Conservation (phyloP, 176 grass and related monocot species). For the Elaeis guineensis region DNA sequence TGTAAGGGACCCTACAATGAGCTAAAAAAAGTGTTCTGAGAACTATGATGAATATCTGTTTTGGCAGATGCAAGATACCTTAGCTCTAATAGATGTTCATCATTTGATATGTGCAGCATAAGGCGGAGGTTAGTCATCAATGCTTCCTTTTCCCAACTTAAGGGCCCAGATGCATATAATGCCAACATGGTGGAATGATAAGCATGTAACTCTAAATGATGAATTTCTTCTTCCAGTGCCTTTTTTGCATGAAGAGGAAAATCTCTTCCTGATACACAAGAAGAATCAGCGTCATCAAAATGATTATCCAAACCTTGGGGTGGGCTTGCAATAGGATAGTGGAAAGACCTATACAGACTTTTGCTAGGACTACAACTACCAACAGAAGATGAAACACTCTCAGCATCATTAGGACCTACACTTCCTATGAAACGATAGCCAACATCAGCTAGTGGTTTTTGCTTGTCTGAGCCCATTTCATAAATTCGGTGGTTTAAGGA, state of each 20-base stretch:
- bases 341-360: constrained; percentile 16
- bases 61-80: constrained; percentile 23
- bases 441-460: no score
- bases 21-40: neutral
- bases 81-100: constrained; percentile 55
- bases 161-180: constrained; percentile 41
- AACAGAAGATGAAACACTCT: constrained; percentile 29
- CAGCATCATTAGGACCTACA: constrained; percentile 10
- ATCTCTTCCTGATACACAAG: constrained; percentile 19
- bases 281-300: constrained; percentile 16
- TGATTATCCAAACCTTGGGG: neutral
- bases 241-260: constrained; percentile 10
- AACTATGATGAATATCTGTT: neutral
- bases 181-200: constrained; percentile 41
- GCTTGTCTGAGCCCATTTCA: no score
- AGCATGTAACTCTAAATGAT: constrained; percentile 43
- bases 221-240: constrained; percentile 18
- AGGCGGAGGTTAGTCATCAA: constrained; percentile 51
- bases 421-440: no score
- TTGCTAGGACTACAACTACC: constrained; percentile 33
- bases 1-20: neutral
- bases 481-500: neutral
- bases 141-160: constrained; percentile 60
- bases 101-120: constrained; percentile 50
- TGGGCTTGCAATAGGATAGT: constrained; percentile 14